Evolutionary conservation across 1,284 basidiomycete genomes (phyloP).

Genomic region (Uromyces viciae-fabae): DNA sequence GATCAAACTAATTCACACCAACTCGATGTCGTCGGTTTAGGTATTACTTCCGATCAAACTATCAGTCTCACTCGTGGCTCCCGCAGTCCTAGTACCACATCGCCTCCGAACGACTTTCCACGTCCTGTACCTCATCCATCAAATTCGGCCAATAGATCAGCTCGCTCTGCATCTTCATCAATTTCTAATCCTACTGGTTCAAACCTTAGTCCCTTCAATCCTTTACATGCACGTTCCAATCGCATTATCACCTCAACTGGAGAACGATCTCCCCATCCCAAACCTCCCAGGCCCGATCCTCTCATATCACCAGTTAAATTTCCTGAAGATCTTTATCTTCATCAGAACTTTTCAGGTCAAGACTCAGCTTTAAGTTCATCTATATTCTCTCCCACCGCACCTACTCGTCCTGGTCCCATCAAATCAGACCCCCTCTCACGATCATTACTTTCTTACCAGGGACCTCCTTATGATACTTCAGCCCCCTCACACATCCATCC

Average conservation of each 20-base stretch:
- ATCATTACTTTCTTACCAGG: slow-evolving; percentile 11
- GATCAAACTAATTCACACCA: slow-evolving; percentile 48
- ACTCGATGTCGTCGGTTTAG: slow-evolving; percentile 54
- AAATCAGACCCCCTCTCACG: neutral
- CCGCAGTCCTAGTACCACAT: slow-evolving; percentile 2
- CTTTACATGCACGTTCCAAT: neutral
- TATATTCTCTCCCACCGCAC: neutral
- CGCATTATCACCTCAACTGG: neutral
- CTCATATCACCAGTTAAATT: neutral
- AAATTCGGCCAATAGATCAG: neutral
- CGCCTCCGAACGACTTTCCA: neutral
- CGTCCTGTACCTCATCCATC: neutral
- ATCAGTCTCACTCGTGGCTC: slow-evolving; percentile 27
- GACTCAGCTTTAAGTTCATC: neutral
- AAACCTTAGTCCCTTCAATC: slow-evolving; percentile 6
- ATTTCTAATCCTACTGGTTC: neutral
- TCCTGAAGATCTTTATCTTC: slow-evolving; percentile 1
- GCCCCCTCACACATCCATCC: neutral
- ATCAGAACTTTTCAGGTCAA: neutral
- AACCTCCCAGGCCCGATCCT: neutral
- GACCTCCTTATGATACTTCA: slow-evolving; percentile 11
- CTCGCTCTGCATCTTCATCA: slow-evolving; percentile 27
- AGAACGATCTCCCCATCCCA: neutral
- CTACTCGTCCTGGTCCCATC: neutral
- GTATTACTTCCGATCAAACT: slow-evolving; percentile 53